Evolutionary conservation across 2,329 filamentous ascomycete genomes (phyloP).

Genomic region (Lasiodiplodia theobromae): DNA sequence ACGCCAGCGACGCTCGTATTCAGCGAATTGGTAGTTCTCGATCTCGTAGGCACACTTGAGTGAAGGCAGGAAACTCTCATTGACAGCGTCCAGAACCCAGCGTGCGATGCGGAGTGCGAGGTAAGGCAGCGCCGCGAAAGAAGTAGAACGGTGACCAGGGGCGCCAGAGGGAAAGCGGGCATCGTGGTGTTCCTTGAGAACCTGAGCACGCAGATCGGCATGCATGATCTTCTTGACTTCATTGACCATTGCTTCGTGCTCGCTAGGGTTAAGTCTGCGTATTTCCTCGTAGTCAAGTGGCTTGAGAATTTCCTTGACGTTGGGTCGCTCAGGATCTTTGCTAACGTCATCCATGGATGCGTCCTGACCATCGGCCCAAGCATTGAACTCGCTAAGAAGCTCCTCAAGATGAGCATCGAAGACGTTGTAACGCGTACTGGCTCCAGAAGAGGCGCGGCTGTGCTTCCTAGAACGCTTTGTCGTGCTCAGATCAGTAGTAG

Average conservation of each 20-base stretch:
- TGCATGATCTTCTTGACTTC: not conserved
- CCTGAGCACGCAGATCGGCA: not conserved
- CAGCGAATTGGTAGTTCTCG: not conserved
- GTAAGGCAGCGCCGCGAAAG: not conserved
- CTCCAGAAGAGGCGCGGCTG: not conserved
- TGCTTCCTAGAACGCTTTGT: not conserved
- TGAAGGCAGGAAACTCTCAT: not conserved
- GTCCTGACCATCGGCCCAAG: not conserved
- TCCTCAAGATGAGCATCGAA: slow-evolving; percentile 20
- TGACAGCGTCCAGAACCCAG: not conserved
- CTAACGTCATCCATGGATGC: not conserved
- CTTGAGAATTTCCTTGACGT: not conserved
- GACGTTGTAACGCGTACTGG: not conserved
- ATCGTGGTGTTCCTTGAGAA: not conserved
- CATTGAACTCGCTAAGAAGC: not conserved
- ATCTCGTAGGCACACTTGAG: not conserved
- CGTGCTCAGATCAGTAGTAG: not conserved
- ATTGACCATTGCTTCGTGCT: not conserved
- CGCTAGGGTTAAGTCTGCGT: not conserved
- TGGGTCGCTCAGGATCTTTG: not conserved
- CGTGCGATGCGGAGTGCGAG: slow-evolving; percentile 9
- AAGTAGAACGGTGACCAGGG: not conserved
- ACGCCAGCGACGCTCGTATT: slow-evolving; percentile 1
- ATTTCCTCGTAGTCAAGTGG: not conserved
- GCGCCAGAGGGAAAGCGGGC: not conserved